Percentiles rank a stretch among this genome's conserved stretches.
Conservation (phyloP, 2,329 filamentous ascomycete species). For the Fusarium brachygibbosum region DNA sequence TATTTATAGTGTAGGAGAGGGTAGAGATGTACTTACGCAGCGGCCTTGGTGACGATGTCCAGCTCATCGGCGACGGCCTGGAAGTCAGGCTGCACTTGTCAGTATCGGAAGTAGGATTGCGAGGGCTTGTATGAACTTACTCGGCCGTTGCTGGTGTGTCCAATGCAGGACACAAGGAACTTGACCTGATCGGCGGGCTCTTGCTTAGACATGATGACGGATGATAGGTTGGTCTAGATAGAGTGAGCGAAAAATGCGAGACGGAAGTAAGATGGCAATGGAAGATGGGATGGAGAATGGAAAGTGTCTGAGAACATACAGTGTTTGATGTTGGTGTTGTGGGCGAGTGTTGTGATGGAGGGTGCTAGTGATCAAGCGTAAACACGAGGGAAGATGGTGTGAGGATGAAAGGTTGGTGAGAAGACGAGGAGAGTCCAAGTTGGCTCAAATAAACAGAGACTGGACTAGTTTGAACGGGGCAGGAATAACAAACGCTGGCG, state of each 20-base stretch:
- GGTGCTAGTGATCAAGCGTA: constrained; percentile 1
- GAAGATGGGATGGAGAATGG: neutral
- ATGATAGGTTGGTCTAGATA: constrained; percentile 25
- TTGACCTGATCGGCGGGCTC: constrained; percentile 70
- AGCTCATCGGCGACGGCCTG: constrained; percentile 73
- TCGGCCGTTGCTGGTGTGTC: constrained; percentile 70
- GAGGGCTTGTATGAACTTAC: constrained; percentile 55
- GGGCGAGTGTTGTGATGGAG: neutral
- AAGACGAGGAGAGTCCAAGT: neutral
- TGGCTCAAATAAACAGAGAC: neutral
- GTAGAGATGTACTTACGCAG: constrained; percentile 69
- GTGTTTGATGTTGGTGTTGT: constrained; percentile 1
- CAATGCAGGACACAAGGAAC: constrained; percentile 76
- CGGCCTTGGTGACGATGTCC: constrained; percentile 73
- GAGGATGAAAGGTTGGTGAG: constrained; percentile 3
- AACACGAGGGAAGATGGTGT: neutral
- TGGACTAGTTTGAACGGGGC: neutral
- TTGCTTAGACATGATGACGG: constrained; percentile 62
- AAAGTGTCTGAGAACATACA: neutral
- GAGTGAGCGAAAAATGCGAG: constrained; percentile 4
- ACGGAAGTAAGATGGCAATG: neutral
- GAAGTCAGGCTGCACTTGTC: constrained; percentile 70
- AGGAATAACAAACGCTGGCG: neutral
- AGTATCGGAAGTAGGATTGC: neutral
- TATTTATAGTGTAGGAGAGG: neutral